Evolutionary conservation across 2,329 filamentous ascomycete species (phyloP), one percentile per base, ranked within the genome.

Genomic region (Fusarium redolens): DNA sequence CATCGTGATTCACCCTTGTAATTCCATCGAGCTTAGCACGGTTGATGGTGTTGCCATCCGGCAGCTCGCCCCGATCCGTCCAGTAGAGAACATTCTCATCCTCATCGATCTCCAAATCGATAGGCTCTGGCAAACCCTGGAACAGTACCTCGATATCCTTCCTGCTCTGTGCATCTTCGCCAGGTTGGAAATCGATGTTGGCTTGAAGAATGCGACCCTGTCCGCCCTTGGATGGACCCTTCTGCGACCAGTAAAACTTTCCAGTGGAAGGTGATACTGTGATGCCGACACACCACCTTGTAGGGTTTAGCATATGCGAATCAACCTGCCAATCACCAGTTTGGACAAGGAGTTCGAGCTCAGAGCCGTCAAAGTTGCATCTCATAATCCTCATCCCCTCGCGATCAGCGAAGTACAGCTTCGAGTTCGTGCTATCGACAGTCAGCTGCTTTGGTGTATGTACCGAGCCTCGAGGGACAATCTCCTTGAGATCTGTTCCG

Each of bases 181-280:
- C 22, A 0, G 25, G 11, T 3, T n/a, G 44, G 10, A 65, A 41
- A 2, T 40, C 22, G 2, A 66, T 65, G 1, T 59, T 59, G 22
- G 61, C 64, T 18, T 28, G n/a, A 12, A 51, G 15, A 0, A 66
- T 59, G 1, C 64, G 38, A 0, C 64, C 64, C 5, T 65, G 33
- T 0, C 37, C 61, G 11, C 51, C 51, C 22, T 66, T 66, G 1
- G 61, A 59, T 0, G 61, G 52, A 0, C 61, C 64, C 3, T 66
- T 66, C 5, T 66, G 64, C 1, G 64, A 35, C 64, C 61, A 66
- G n/a, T 59, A 65, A 1, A 66, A 59, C 20, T 45, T 66, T 1
- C 61, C 61, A 1, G 64, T 40, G 0, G 33, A 12, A 5, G 50
- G 7, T 0, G 44, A 66, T 0, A 66, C 44, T 0, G 64, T 25